Percentiles rank a stretch among this genome's conserved stretches.
phyloP scores from a whole-genome alignment of 805 yeast species.

The Blastobotrys attinorum region DNA sequence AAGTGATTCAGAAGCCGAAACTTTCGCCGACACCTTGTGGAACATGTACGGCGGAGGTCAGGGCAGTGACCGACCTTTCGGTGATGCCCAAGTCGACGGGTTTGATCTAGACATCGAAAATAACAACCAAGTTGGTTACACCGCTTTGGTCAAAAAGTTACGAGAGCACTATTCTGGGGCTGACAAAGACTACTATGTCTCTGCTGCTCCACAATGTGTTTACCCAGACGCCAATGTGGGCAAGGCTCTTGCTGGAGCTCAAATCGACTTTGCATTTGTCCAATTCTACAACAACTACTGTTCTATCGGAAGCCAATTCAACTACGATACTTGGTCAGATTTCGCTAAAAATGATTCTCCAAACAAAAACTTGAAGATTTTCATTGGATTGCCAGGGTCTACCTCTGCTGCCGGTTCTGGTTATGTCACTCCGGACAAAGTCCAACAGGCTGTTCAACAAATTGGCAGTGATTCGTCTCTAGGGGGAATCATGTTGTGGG shows the following conservation, averaged over 20 bases:
- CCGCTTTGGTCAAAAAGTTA: slow-evolving; percentile 47
- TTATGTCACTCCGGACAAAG: slow-evolving; percentile 36
- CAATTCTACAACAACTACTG: slow-evolving; percentile 90
- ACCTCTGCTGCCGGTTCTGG: slow-evolving; percentile 48
- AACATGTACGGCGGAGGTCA: slow-evolving; percentile 44
- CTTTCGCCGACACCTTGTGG: slow-evolving; percentile 48
- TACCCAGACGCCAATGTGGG: slow-evolving; percentile 72
- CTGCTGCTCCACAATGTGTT: slow-evolving; percentile 92
- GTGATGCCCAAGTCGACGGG: slow-evolving; percentile 71
- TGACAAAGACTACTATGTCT: slow-evolving; percentile 57
- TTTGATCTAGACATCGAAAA: slow-evolving; percentile 70
- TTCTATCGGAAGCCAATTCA: slow-evolving; percentile 43
- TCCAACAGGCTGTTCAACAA: slow-evolving; percentile 17
- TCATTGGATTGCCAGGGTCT: slow-evolving; percentile 67
- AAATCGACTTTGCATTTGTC: slow-evolving; percentile 72
- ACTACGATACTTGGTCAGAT: slow-evolving; percentile 65
- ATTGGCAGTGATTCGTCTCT: slow-evolving; percentile 33
- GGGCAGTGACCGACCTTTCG: slow-evolving; percentile 46
- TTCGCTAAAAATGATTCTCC: slow-evolving; percentile 54
- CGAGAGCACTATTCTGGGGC: slow-evolving; percentile 37
- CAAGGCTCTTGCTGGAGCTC: slow-evolving; percentile 56
- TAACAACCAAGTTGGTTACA: slow-evolving; percentile 54
- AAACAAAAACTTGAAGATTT: slow-evolving; percentile 62
- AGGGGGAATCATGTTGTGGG: slow-evolving; percentile 82
- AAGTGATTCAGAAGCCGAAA: slow-evolving; percentile 46